Conservation (phyloP, 1,284 basidiomycete species). For the Phellopilus nigrolimitatus region DNA sequence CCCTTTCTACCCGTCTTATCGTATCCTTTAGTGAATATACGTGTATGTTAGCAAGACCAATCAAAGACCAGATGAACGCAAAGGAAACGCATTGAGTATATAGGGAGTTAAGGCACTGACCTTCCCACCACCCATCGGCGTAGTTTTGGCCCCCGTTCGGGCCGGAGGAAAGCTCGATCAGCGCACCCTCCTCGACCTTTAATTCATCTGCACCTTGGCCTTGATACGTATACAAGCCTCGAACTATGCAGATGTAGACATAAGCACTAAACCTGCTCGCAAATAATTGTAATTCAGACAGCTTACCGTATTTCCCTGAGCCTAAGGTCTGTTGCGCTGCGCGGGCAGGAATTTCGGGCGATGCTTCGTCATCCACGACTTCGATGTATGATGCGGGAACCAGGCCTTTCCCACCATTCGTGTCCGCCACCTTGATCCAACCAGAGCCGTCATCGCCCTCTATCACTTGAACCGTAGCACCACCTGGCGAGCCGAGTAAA, state of each 20-base stretch:
- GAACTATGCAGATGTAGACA: conserved; percentile 42
- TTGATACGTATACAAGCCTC: conserved; percentile 65
- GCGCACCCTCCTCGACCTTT: conserved; percentile 54
- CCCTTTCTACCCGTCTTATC: conserved; percentile 58
- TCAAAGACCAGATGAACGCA: neutral
- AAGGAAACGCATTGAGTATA: neutral
- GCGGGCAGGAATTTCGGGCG: conserved; percentile 14
- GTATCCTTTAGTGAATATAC: conserved; percentile 41
- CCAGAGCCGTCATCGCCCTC: conserved; percentile 80
- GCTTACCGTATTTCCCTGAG: conserved; percentile 46
- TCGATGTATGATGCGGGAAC: conserved; percentile 77
- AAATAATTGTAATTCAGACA: conserved; percentile 9
- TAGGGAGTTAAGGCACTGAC: conserved; percentile 32
- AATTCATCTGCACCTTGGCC: conserved; percentile 68
- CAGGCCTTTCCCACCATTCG: conserved; percentile 56
- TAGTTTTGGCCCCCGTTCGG: conserved; percentile 56
- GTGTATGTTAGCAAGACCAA: conserved; percentile 6
- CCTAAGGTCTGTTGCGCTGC: conserved; percentile 25
- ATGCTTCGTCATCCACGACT: conserved; percentile 27
- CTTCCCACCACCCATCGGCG: conserved; percentile 82
- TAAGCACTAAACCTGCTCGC: neutral
- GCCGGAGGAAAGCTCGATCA: conserved; percentile 59
- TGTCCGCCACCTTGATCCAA: conserved; percentile 74
- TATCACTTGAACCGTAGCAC: conserved; percentile 51
- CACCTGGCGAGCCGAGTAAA: conserved; percentile 42